Conservation (phyloP, 352 stramenopile species). For the Phytophthora litchii region DNA sequence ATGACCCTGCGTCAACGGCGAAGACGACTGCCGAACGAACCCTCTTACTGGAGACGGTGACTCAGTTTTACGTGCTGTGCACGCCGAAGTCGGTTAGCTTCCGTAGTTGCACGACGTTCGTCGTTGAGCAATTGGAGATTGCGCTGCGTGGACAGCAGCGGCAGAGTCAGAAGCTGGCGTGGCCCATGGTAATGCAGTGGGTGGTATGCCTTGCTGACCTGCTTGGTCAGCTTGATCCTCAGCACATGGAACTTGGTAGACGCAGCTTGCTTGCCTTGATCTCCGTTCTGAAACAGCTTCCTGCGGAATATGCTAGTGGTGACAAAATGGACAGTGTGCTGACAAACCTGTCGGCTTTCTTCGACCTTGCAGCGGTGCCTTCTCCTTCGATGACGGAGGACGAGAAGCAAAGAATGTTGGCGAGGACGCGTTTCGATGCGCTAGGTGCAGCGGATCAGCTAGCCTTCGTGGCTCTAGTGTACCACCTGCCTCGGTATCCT, state of each 20-base stretch:
- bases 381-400: slow-evolving; percentile 30
- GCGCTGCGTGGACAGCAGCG: slow-evolving; percentile 39
- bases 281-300: slow-evolving; percentile 79
- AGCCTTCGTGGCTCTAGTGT: slow-evolving; percentile 74
- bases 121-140: slow-evolving; percentile 60
- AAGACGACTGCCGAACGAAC: slow-evolving; percentile 33
- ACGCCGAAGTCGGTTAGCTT: slow-evolving; percentile 76
- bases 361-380: slow-evolving; percentile 47
- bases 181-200: slow-evolving; percentile 76
- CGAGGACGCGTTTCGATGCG: slow-evolving; percentile 57
- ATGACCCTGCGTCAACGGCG: neutral
- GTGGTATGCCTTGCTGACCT: slow-evolving; percentile 69
- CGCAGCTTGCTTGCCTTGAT: slow-evolving; percentile 73
- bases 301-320: slow-evolving; percentile 46
- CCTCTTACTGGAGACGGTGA: slow-evolving; percentile 63
- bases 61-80: slow-evolving; percentile 67
- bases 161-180: slow-evolving; percentile 38
- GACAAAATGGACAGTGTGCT: slow-evolving; percentile 63
- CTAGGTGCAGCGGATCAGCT: slow-evolving; percentile 59
- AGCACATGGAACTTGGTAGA: slow-evolving; percentile 65
- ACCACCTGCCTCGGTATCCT: slow-evolving; percentile 76
- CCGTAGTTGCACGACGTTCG: slow-evolving; percentile 75
- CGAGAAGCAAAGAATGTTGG: slow-evolving; percentile 32
- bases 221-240: slow-evolving; percentile 58
- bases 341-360: slow-evolving; percentile 66